Evolutionary conservation across 441 rosid species (phyloP).

Genomic region (Euphorbia schlechtendalii): DNA sequence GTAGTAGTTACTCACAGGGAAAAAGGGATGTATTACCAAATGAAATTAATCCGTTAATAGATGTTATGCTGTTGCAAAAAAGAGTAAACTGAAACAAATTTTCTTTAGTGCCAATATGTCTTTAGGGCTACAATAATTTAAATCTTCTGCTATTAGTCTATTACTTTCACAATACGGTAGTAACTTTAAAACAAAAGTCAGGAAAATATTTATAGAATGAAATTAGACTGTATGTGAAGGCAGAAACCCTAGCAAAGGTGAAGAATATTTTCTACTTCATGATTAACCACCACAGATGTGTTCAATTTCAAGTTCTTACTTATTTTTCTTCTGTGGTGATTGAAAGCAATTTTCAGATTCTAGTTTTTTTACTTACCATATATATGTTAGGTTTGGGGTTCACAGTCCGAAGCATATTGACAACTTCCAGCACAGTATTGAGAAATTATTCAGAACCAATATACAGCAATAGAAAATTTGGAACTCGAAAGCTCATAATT

Average conservation of each 20-base stretch:
- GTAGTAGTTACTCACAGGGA: no score
- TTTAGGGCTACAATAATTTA: neutral
- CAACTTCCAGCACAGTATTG: conserved; percentile 66
- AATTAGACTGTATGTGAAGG: no score
- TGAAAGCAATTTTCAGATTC: neutral
- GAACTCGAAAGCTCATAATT: neutral
- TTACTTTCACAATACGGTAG: no score
- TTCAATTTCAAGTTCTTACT: neutral
- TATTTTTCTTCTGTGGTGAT: neutral
- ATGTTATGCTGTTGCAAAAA: neutral
- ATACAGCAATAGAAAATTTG: conserved; percentile 28
- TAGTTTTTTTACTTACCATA: conserved; percentile 39
- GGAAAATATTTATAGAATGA: no score
- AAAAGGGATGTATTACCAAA: no score
- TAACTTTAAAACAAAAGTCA: no score
- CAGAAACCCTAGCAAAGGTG: no score
- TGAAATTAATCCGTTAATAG: neutral
- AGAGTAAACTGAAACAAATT: no score
- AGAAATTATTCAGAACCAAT: conserved; percentile 97
- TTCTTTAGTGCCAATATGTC: no score
- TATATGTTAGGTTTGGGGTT: conserved; percentile 87
- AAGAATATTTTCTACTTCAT: no score
- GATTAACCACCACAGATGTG: conserved; percentile 45
- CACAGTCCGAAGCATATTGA: conserved; percentile 75
- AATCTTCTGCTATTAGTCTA: neutral